phyloP scores from a whole-genome alignment of 176 grass and related monocot genomes.

The Rhynchospora tenuis region DNA sequence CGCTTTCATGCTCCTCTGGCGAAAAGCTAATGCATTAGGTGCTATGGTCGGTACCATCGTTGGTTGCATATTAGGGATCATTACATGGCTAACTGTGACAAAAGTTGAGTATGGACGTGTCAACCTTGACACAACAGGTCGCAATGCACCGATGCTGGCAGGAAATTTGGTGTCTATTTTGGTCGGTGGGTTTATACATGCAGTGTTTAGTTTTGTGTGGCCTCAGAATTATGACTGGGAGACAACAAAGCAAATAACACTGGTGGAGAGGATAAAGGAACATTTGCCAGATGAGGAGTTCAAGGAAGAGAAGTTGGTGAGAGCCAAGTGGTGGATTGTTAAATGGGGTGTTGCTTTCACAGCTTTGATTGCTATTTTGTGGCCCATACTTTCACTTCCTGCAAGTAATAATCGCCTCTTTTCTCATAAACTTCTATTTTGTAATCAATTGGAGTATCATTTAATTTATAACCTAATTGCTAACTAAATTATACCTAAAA shows the following conservation, averaged over 20 bases:
- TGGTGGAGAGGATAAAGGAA: conserved; percentile 38
- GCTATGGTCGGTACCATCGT: conserved; percentile 40
- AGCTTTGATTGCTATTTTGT: conserved; percentile 44
- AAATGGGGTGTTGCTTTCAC: conserved; percentile 67
- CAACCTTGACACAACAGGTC: conserved; percentile 56
- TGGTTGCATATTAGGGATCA: conserved; percentile 51
- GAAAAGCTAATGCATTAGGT: conserved; percentile 56
- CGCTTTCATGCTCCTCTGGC: conserved; percentile 64
- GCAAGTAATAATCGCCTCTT: conserved; percentile 35
- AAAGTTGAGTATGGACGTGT: conserved; percentile 57
- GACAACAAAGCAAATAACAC: conserved; percentile 58
- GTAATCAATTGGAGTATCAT: background rate
- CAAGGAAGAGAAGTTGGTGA: conserved; percentile 57
- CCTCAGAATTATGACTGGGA: conserved; percentile 71
- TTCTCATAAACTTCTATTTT: background rate
- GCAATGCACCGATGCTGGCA: conserved; percentile 69
- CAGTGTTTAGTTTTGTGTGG: conserved; percentile 41
- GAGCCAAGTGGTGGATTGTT: conserved; percentile 66
- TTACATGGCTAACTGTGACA: conserved; percentile 52
- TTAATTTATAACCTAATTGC: background rate
- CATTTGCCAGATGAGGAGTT: conserved; percentile 42
- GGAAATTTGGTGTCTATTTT: conserved; percentile 67
- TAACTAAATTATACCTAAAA: background rate
- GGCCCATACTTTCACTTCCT: conserved; percentile 62
- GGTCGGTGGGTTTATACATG: conserved; percentile 54